Evolutionary conservation across 2,329 filamentous ascomycete species (phyloP).

Genomic region (Nemania abortiva): DNA sequence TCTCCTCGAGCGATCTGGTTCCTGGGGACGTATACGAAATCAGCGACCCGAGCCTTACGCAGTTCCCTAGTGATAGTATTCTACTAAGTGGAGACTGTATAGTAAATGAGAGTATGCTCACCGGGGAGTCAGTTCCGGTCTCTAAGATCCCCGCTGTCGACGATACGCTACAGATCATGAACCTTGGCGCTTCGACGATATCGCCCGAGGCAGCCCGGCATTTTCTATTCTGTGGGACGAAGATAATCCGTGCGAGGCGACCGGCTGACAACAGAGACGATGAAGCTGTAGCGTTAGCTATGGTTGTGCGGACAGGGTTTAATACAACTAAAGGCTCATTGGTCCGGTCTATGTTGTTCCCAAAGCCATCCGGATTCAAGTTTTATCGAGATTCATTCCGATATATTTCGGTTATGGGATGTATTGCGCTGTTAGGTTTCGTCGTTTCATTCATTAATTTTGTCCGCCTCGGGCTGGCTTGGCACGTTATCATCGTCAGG

Average conservation of each 20-base stretch:
- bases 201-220: conserved; percentile 86
- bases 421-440: conserved; percentile 88
- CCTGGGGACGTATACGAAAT: conserved; percentile 97
- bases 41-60: conserved; percentile 87
- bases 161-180: conserved; percentile 79
- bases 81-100: conserved; percentile 95
- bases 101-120: conserved; percentile 99
- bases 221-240: conserved; percentile 94
- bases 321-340: conserved; percentile 97
- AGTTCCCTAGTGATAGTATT: conserved; percentile 93
- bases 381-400: conserved; percentile 98
- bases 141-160: conserved; percentile 89
- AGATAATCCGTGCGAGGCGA: conserved; percentile 88
- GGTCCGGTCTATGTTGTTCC: conserved; percentile 97
- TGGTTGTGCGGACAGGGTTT: conserved; percentile 94
- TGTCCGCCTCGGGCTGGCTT: conserved; percentile 82
- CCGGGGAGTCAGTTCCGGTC: conserved; percentile 95
- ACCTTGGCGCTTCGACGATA: conserved; percentile 84
- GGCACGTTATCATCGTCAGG: conserved; percentile 91
- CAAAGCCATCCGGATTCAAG: conserved; percentile 97
- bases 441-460: conserved; percentile 94
- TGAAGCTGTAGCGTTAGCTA: conserved; percentile 89
- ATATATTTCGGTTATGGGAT: conserved; percentile 96
- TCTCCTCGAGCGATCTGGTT: conserved; percentile 88
- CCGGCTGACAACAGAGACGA: conserved; percentile 88